phyloP scores from a whole-genome alignment of 2,329 filamentous ascomycete genomes.

The Pseudocercospora pini-densiflorae region DNA sequence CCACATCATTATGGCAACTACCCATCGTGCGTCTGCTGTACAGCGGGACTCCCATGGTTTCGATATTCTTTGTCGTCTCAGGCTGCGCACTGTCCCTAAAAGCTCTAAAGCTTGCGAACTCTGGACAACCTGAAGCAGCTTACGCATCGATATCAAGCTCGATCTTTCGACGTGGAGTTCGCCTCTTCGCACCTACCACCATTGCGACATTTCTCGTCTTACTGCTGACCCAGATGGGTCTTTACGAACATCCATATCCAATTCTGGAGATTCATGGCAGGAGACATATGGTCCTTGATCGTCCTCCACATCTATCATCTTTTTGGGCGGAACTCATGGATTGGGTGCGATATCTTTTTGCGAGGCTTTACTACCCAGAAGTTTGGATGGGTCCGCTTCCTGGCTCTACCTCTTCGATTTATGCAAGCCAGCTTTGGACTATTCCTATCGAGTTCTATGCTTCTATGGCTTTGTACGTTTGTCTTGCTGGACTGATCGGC shows the following conservation, averaged over 20 bases:
- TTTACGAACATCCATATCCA: neutral
- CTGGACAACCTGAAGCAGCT: neutral
- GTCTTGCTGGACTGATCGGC: neutral
- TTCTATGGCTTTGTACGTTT: slow-evolving; percentile 8
- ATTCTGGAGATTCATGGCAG: neutral
- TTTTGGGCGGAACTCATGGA: slow-evolving; percentile 2
- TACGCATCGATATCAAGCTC: slow-evolving; percentile 6
- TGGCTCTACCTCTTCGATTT: neutral
- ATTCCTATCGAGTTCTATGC: slow-evolving; percentile 13
- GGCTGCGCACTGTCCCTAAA: slow-evolving; percentile 2
- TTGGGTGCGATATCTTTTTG: neutral
- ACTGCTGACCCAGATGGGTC: neutral
- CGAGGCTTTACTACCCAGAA: slow-evolving; percentile 5
- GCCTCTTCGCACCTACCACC: slow-evolving; percentile 2
- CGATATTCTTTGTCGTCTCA: slow-evolving; percentile 15
- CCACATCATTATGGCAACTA: neutral
- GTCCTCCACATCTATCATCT: neutral
- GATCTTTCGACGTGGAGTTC: slow-evolving; percentile 1
- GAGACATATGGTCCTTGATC: slow-evolving; percentile 3
- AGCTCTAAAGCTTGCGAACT: neutral
- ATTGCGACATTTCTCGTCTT: slow-evolving; percentile 5
- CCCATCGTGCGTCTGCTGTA: neutral
- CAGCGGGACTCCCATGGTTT: neutral
- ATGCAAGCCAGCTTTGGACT: slow-evolving; percentile 12
- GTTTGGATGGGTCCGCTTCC: neutral